Evolutionary conservation across 2,329 filamentous ascomycete genomes (phyloP).

Genomic region (Verticillium zaregamsianum): DNA sequence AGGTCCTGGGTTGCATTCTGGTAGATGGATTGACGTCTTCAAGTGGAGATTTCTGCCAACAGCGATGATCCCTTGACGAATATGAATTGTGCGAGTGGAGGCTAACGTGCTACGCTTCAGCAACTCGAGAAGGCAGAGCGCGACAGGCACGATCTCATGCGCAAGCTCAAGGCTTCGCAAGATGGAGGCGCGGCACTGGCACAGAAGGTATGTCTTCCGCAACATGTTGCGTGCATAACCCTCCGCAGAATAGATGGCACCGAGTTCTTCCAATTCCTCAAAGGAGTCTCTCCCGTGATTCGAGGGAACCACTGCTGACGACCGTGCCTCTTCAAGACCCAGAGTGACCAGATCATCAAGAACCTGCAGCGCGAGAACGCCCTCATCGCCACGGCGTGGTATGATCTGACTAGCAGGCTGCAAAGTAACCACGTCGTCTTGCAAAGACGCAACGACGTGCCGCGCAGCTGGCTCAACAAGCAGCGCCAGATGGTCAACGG

Average conservation of each 20-base stretch:
- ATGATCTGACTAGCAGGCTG: constrained; percentile 71
- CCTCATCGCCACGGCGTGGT: constrained; percentile 81
- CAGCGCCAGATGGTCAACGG: constrained; percentile 69
- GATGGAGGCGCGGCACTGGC: constrained; percentile 43
- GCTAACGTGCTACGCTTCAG: constrained; percentile 25
- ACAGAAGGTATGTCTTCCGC: constrained; percentile 44
- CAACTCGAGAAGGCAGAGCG: constrained; percentile 56
- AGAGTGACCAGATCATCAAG: constrained; percentile 53
- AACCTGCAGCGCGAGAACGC: constrained; percentile 74
- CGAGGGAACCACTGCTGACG: neutral
- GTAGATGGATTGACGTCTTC: neutral
- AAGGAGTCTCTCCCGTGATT: neutral
- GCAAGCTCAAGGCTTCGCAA: constrained; percentile 48
- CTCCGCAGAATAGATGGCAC: too few species aligned
- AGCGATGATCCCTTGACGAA: neutral
- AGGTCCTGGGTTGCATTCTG: neutral
- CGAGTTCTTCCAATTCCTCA: neutral
- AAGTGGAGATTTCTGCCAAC: neutral
- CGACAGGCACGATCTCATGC: constrained; percentile 52
- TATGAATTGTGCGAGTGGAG: constrained; percentile 14
- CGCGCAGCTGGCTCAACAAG: constrained; percentile 80
- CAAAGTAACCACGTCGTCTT: constrained; percentile 81
- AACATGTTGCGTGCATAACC: neutral
- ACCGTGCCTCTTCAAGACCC: constrained; percentile 30
- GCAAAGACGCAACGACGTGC: constrained; percentile 68